Base-by-base conservation (phyloP, 2,329 filamentous ascomycete genomes). In the Botryotinia narcissicola region DNA sequence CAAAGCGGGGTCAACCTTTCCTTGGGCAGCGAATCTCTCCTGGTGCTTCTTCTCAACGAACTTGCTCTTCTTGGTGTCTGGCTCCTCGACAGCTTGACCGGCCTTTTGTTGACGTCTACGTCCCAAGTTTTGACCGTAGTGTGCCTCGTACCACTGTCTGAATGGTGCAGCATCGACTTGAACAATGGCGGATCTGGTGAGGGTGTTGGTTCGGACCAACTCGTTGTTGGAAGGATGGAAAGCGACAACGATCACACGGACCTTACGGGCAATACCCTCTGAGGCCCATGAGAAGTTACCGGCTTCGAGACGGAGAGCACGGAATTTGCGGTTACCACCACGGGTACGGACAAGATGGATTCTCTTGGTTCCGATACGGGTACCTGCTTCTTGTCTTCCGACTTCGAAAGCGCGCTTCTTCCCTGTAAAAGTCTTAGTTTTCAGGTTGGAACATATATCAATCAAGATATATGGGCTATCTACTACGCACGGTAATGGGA, bases 171-270 rank as follows among this genome's bases (percentile, higher is more conserved):
- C 96, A 86, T 99, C 96, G 87, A 99, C 89, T 90, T 99, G 96
- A 85, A 99, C 93, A 83, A 99, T 93, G 87, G 96, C 96, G 84
- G 94, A 94, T 89, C 95, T 97, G 90, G 96, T 99, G 85, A 99
- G 91, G 88, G 96, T 98, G 92, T 99, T 99, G 87, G 96, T 99
- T 84, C 96, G 96, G 89, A 99, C 95, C 82, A 99, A 91, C 89
- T 99, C 96, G 94, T 99, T 99, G 95, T 99, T 99, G 85, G 95
- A 98, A 78, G 96, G 97, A 88, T 99, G 97, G 93, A 94, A 99
- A 85, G 92, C 92, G 87, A 99, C 97, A 83, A 89, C 94, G 85
- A 99, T 98, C 85, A 99, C 93, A 89, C 97, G 96, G 87, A 93
- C 94, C 92, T 99, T 99, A 91, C 96, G 95, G 87, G 95, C 93